Base-by-base conservation (phyloP, 441 rosid species). In the Metrosideros polymorpha region DNA sequence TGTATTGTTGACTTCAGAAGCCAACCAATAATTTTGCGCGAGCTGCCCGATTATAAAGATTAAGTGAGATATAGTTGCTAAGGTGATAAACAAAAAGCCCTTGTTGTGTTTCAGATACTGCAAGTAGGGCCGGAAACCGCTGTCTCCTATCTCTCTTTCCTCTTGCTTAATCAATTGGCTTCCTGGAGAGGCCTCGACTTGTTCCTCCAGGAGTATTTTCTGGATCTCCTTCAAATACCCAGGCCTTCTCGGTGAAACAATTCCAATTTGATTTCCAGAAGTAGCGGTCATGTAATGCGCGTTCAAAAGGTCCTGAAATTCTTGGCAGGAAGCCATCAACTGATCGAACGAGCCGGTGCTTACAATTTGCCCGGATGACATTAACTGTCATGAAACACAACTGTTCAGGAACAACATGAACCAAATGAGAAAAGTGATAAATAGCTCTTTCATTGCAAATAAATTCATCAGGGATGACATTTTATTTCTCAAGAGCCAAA, bases 151-250 rank as follows among this genome's bases (percentile, higher is more conserved):
- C 84, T 87, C 88, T 50, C 86, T 45, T 55, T 87, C 88, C 57
- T 87, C 88, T 17, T 87, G 53, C 56, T 87, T 84, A 29, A 87
- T 87, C 61, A 87, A 19, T 52, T 87, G 88, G 12, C 84, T 85
- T 25, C 77, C 54, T 3, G 19, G 79, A 55, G 84, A n/a, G 76
- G 56, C 76, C 19, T 84, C 79, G 1, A 30, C 6, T 14, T 14
- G 50, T 56, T 87, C 86, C 15, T 84, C 59, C 7, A 27, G 12
- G 25, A 15, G 12, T 27, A 82, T 50, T 51, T 83, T 49, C 63
- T 42, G 79, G 79, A 84, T 87, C 50, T 87, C 86, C n/a, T n/a
- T 84, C 18, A 1, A 35, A 71, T 86, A 17, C 1, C 39, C 53
- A 47, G 59, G 30, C 12, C 18, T 14, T 9, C 18, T 19, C 2